Evolutionary conservation across 208 protist genomes (phyloP), one percentile per base, ranked within the genome.

Genomic region (Trypanosoma lewisi): DNA sequence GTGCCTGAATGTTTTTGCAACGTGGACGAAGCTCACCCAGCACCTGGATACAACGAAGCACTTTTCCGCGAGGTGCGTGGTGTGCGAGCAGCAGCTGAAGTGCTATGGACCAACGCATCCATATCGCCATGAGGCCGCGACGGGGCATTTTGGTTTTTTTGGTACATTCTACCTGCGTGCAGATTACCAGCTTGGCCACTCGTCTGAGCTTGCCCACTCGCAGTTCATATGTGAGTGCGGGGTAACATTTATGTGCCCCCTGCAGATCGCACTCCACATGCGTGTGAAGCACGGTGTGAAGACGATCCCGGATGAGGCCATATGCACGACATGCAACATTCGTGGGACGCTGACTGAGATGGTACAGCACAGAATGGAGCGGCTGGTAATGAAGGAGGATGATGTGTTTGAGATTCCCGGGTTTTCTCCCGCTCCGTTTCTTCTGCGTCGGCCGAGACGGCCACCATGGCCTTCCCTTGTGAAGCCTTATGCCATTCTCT

Each of bases 201-300:
- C 78, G 39, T 44, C 41, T 11, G 67, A 77, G 0, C 66, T 88
- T 62, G 63, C 67, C 17, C 67, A 67, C 27, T 53, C 70, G 23
- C 82, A 93, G 63, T 93, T 85, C 65, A 67, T 69, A 34, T 93
- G 87, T 49, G 70, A 82, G 1, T 93, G 87, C 60, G 77, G 78
- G 28, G 51, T 86, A 17, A 69, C 70, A 0, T 93, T 89, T 71
- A 39, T 87, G 1, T 67, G 73, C 27, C 62, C 73, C 14, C 60
- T 87, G 11, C 60, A 83, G 37, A 61, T 93, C 34, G 87, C 82
- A 11, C 57, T 80, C 23, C 87, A 93, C 67, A 51, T 93, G 23
- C 69, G 68, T 39, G 27, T 59, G 9, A 76, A 82, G 2, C 87
- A 93, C 62, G 30, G 71, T 49, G 77, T 80, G 4, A 48, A 23